These are phyloP conservation scores for Diaporthe sp. DNA, from an alignment of 2,329 filamentous ascomycete genomes.

Conservation along the genomic window DNA sequence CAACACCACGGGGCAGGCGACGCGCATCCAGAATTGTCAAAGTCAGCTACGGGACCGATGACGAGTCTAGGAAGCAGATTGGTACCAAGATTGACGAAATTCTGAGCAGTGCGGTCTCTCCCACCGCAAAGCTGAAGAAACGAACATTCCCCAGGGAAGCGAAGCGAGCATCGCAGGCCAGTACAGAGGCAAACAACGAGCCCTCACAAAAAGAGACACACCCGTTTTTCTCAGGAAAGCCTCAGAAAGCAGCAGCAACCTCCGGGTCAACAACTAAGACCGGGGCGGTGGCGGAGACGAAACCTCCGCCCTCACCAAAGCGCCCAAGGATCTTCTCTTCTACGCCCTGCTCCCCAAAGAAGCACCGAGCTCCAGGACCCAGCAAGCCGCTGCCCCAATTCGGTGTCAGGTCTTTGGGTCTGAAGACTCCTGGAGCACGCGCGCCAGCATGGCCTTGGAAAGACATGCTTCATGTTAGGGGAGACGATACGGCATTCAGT, in stretches of 20 bases:
- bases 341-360: constrained; percentile 67
- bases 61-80: constrained; percentile 60
- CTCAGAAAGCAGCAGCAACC: constrained; percentile 48
- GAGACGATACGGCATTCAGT: constrained; percentile 45
- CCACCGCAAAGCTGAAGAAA: constrained; percentile 39
- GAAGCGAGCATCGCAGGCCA: constrained; percentile 50
- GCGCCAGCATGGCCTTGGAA: constrained; percentile 81
- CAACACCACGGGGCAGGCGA: constrained; percentile 53
- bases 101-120: constrained; percentile 54
- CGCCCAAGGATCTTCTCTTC: constrained; percentile 62
- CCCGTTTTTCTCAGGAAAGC: constrained; percentile 78
- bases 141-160: constrained; percentile 38
- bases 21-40: constrained; percentile 61
- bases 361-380: constrained; percentile 50
- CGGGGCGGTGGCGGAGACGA: constrained; percentile 40
- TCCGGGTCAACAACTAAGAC: constrained; percentile 39
- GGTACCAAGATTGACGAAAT: constrained; percentile 76
- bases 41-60: constrained; percentile 72
- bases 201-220: constrained; percentile 56
- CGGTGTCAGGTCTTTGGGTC: constrained; percentile 58
- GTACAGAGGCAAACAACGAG: constrained; percentile 45
- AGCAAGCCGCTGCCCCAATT: constrained; percentile 57
- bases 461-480: constrained; percentile 75
- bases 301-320: constrained; percentile 46
- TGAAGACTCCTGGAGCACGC: constrained; percentile 76